A percentile compares a stretch with the other conserved stretches of the same genome.
Conservation (phyloP, 139 green algal species). For the Coelastrella sp. region DNA sequence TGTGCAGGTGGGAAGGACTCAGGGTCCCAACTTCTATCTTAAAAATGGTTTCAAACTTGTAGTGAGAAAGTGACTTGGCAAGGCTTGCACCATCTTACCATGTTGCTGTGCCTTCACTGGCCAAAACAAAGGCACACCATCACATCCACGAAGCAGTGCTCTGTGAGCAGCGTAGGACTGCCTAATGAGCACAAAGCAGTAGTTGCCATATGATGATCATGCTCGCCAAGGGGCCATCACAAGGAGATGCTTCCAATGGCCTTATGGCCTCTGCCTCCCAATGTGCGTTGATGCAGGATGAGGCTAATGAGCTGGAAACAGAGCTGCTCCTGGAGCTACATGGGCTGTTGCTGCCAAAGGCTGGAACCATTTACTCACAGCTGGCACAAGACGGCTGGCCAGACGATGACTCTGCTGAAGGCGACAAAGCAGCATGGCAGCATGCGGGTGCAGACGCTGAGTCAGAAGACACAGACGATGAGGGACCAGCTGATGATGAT, state of each 20-base stretch:
- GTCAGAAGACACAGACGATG: slow-evolving; percentile 4
- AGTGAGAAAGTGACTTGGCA: too few relatives aligned
- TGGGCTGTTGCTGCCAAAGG: neutral
- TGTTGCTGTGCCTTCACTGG: neutral
- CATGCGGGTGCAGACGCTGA: neutral
- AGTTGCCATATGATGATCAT: too few relatives aligned
- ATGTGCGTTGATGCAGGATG: neutral
- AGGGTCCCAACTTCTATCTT: too few relatives aligned
- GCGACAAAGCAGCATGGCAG: slow-evolving; percentile 31
- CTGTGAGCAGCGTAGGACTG: too few relatives aligned
- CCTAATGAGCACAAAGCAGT: too few relatives aligned
- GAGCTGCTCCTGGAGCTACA: slow-evolving; percentile 43
- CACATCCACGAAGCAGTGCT: neutral
- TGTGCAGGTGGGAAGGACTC: slow-evolving; percentile 28
- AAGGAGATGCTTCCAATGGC: neutral
- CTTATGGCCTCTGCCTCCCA: neutral
- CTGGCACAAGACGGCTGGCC: neutral
- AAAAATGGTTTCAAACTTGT: too few relatives aligned
- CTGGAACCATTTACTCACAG: slow-evolving; percentile 13
- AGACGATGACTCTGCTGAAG: slow-evolving; percentile 22
- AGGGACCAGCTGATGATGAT: neutral
- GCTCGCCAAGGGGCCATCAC: neutral
- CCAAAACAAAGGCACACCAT: neutral
- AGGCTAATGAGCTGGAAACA: slow-evolving; percentile 44
- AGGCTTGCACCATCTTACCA: neutral